A percentile compares a stretch with the other conserved stretches of the same genome.
These are phyloP conservation scores for Puccinia horiana DNA, from an alignment of 1,284 basidiomycete species.

Conservation along the genomic window DNA sequence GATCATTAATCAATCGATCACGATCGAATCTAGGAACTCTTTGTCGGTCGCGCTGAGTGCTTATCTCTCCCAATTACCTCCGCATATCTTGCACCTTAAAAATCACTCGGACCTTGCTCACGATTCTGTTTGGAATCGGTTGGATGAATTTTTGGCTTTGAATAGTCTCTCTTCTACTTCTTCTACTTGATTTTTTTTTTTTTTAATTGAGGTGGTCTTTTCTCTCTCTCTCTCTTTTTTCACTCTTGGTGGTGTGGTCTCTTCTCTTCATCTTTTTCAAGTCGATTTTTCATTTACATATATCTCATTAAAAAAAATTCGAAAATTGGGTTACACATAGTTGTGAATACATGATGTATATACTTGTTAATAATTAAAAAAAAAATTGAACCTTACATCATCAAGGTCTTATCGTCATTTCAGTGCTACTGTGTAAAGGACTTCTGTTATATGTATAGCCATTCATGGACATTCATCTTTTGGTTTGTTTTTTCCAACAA, in stretches of 20 bases:
- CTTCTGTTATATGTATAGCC: too few species aligned
- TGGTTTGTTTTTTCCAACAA: too few species aligned
- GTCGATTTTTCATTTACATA: too few species aligned
- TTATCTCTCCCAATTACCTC: slow-evolving; percentile 5
- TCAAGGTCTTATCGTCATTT: too few species aligned
- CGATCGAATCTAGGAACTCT: slow-evolving; percentile 3
- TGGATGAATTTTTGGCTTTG: neutral
- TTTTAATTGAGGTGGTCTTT: too few species aligned
- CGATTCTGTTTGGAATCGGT: neutral
- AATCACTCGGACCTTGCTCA: neutral
- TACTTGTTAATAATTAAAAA: too few species aligned
- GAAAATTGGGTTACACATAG: too few species aligned
- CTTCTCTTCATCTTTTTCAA: neutral
- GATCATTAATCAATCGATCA: slow-evolving; percentile 3
- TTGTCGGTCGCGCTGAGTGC: slow-evolving; percentile 4
- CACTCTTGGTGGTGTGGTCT: neutral
- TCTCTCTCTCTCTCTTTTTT: neutral
- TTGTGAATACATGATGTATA: too few species aligned
- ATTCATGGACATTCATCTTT: too few species aligned
- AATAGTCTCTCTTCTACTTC: neutral
- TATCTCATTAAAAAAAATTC: too few species aligned
- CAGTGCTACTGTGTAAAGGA: too few species aligned
- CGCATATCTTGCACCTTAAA: neutral
- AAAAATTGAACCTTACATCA: too few species aligned
- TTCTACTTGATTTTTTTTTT: neutral